Conservation (phyloP, 2,329 filamentous ascomycete genomes). For the Xylaria hypoxylon region DNA sequence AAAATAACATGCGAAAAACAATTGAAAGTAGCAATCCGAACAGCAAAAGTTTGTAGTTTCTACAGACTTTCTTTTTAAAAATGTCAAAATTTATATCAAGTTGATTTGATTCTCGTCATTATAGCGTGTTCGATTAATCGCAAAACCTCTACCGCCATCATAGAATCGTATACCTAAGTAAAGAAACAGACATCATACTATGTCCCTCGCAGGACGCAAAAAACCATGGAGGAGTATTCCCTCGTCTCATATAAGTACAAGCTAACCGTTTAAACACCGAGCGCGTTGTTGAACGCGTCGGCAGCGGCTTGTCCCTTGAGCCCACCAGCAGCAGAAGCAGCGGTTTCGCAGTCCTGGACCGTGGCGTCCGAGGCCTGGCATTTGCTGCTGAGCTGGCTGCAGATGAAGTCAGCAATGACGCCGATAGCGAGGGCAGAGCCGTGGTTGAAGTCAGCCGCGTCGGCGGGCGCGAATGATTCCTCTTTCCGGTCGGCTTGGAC, state of each 20-base stretch:
- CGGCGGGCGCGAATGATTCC: slow-evolving; percentile 55
- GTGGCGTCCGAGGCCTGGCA: slow-evolving; percentile 51
- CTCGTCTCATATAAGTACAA: background rate
- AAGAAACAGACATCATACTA: background rate
- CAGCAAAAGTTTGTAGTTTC: no score
- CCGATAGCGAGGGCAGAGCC: slow-evolving; percentile 57
- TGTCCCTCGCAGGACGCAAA: slow-evolving; percentile 8
- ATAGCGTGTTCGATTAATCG: background rate
- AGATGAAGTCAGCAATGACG: slow-evolving; percentile 55
- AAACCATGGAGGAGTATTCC: background rate
- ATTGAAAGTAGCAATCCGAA: no score
- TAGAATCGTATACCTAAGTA: background rate
- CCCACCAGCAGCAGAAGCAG: slow-evolving; percentile 50
- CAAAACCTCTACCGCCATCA: background rate
- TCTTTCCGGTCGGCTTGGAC: slow-evolving; percentile 61
- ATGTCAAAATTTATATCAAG: background rate
- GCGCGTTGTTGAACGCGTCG: slow-evolving; percentile 55
- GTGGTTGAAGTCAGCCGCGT: slow-evolving; percentile 61
- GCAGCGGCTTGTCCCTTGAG: slow-evolving; percentile 53
- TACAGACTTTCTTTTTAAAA: background rate
- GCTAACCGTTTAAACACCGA: slow-evolving; percentile 48
- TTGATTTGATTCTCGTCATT: background rate
- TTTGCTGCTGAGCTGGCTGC: slow-evolving; percentile 52
- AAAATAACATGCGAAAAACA: no score
- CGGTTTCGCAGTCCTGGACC: slow-evolving; percentile 51